Conservation (phyloP, 2,329 filamentous ascomycete species). For the Aureobasidium mangrovei region DNA sequence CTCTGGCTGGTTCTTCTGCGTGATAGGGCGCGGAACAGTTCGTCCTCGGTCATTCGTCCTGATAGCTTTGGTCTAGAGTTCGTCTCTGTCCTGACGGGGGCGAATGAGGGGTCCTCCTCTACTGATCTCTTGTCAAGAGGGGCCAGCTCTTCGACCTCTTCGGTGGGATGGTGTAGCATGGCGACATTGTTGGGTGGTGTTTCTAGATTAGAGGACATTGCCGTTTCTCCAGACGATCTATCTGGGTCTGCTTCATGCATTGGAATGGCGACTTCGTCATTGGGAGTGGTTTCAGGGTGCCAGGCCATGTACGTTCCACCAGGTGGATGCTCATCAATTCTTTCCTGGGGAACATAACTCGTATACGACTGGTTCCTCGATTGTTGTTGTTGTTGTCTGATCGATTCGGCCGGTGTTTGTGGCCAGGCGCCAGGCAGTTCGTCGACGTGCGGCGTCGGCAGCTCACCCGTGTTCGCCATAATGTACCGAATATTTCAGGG, state of each 20-base stretch:
- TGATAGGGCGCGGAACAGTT: slow-evolving; percentile 43
- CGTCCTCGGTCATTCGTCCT: slow-evolving; percentile 39
- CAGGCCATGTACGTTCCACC: neutral
- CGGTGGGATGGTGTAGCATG: slow-evolving; percentile 15
- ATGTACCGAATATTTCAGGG: neutral
- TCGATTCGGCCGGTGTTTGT: slow-evolving; percentile 25
- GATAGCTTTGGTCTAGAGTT: slow-evolving; percentile 3
- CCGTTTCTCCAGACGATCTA: slow-evolving; percentile 11
- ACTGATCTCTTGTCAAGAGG: neutral
- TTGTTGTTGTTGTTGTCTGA: neutral
- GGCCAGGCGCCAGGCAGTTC: slow-evolving; percentile 30
- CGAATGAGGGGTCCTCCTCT: neutral
- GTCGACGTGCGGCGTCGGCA: slow-evolving; percentile 26
- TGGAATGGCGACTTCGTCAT: neutral
- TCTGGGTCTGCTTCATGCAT: neutral
- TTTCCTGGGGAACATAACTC: neutral
- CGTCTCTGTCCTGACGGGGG: neutral
- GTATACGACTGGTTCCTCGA: slow-evolving; percentile 22
- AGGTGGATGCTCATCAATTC: slow-evolving; percentile 1
- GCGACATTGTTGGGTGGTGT: neutral
- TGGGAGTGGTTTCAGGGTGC: neutral
- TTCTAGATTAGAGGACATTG: slow-evolving; percentile 8
- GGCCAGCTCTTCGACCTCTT: slow-evolving; percentile 16
- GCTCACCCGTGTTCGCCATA: slow-evolving; percentile 18
- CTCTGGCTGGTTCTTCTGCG: slow-evolving; percentile 38